phyloP scores from a whole-genome alignment of 768 basidiomycete genomes.

The Imleria badia region DNA sequence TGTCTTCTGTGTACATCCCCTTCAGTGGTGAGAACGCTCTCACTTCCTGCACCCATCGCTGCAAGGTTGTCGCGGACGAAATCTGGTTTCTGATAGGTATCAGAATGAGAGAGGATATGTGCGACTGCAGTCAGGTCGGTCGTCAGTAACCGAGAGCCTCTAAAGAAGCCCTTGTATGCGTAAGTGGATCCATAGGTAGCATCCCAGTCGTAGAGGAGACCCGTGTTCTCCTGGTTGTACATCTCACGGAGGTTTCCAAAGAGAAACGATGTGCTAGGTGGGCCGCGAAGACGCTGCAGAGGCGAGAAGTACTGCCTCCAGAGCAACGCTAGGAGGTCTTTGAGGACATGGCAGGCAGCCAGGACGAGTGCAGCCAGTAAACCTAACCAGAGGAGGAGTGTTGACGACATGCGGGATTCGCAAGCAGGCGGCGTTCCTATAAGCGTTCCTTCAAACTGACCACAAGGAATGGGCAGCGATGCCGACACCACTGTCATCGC shows the following conservation, averaged over 20 bases:
- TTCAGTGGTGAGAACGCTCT: slow-evolving; percentile 52
- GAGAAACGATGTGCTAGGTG: slow-evolving; percentile 47
- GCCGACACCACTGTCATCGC: slow-evolving; percentile 14
- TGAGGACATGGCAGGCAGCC: slow-evolving; percentile 27
- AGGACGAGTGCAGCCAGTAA: slow-evolving; percentile 13
- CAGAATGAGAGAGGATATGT: slow-evolving; percentile 55
- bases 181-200: slow-evolving; percentile 47
- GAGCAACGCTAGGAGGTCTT: slow-evolving; percentile 42
- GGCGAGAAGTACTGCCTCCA: slow-evolving; percentile 47
- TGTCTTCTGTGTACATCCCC: slow-evolving; percentile 58
- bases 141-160: slow-evolving; percentile 54
- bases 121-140: slow-evolving; percentile 57
- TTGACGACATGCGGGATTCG: slow-evolving; percentile 1
- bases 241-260: slow-evolving; percentile 53
- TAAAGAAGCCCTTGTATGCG: slow-evolving; percentile 52
- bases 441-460: neutral
- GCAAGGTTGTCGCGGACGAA: slow-evolving; percentile 52
- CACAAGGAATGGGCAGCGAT: neutral
- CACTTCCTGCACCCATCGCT: slow-evolving; percentile 49
- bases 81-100: slow-evolving; percentile 63
- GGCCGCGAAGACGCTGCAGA: slow-evolving; percentile 46
- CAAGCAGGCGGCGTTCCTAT: neutral
- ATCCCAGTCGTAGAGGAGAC: slow-evolving; percentile 48
- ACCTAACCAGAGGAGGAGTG: neutral
- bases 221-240: slow-evolving; percentile 58